phyloP scores from a whole-genome alignment of 495 filamentous ascomycete genomes.

The Jackrogersella minutella region DNA sequence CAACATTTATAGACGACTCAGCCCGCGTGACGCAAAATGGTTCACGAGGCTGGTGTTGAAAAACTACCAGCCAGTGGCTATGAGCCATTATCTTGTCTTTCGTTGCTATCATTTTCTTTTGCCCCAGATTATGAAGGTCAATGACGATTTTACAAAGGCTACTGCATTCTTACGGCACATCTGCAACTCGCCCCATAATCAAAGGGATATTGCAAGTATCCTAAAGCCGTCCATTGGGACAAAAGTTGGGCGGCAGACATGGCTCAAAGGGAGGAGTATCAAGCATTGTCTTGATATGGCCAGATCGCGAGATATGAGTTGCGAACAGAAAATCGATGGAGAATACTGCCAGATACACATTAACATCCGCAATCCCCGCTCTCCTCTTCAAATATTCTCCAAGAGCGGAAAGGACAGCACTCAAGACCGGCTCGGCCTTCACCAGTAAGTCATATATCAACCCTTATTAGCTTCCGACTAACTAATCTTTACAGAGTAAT shows the following conservation, averaged over 20 bases:
- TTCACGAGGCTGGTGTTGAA: slow-evolving; percentile 84
- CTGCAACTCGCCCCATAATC: slow-evolving; percentile 15
- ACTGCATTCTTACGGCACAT: slow-evolving; percentile 44
- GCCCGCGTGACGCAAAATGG: slow-evolving; percentile 85
- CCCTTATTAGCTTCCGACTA: slow-evolving; percentile 23
- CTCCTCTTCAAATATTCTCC: slow-evolving; percentile 80
- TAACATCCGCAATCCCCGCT: slow-evolving; percentile 62
- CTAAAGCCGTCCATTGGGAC: slow-evolving; percentile 71
- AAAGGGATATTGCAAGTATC: slow-evolving; percentile 38
- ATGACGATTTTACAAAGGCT: slow-evolving; percentile 58
- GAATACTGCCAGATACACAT: slow-evolving; percentile 91
- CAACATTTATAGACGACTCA: slow-evolving; percentile 65
- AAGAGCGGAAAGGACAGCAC: slow-evolving; percentile 93
- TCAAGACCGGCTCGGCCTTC: slow-evolving; percentile 66
- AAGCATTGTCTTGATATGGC: slow-evolving; percentile 75
- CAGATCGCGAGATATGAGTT: slow-evolving; percentile 66
- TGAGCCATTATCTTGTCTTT: slow-evolving; percentile 55
- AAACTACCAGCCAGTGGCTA: slow-evolving; percentile 68
- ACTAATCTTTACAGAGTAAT: slow-evolving; percentile 51
- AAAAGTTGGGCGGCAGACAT: slow-evolving; percentile 77
- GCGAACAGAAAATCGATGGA: slow-evolving; percentile 86
- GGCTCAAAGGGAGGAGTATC: slow-evolving; percentile 77
- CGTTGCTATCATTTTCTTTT: slow-evolving; percentile 64
- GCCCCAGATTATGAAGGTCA: slow-evolving; percentile 70
- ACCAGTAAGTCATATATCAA: slow-evolving; percentile 55